Evolutionary conservation across 305 asterid genomes (phyloP).

Genomic region (Fraxinus platypoda): DNA sequence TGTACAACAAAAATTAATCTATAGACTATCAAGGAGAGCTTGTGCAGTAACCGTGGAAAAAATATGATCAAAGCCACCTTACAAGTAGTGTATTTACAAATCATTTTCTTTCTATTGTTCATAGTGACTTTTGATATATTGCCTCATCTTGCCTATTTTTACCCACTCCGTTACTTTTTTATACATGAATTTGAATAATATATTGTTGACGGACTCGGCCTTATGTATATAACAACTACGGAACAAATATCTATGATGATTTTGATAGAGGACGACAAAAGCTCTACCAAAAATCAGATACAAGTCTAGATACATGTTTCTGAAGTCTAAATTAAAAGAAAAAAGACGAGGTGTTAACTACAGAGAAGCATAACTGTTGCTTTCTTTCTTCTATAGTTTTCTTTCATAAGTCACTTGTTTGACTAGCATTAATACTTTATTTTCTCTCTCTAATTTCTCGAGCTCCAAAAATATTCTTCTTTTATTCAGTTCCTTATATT

Average conservation of each 20-base stretch:
- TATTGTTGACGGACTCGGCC: background rate
- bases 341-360: background rate
- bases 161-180: background rate
- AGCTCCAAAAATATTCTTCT: background rate
- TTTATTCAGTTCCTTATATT: background rate
- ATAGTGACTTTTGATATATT: background rate
- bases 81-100: background rate
- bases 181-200: background rate
- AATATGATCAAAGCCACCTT: background rate
- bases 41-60: background rate
- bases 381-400: background rate
- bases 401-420: background rate
- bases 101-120: background rate
- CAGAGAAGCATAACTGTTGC: background rate
- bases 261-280: background rate
- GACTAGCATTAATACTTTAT: background rate
- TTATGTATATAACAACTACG: background rate
- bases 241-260: background rate
- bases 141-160: background rate
- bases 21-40: background rate
- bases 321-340: background rate
- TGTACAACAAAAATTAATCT: background rate
- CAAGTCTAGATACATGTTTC: background rate
- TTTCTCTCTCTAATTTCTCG: background rate
- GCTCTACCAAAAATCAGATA: background rate